These are phyloP conservation scores for Nemania sp. DNA, from an alignment of 2,329 filamentous ascomycete species.

Conservation along the genomic window DNA sequence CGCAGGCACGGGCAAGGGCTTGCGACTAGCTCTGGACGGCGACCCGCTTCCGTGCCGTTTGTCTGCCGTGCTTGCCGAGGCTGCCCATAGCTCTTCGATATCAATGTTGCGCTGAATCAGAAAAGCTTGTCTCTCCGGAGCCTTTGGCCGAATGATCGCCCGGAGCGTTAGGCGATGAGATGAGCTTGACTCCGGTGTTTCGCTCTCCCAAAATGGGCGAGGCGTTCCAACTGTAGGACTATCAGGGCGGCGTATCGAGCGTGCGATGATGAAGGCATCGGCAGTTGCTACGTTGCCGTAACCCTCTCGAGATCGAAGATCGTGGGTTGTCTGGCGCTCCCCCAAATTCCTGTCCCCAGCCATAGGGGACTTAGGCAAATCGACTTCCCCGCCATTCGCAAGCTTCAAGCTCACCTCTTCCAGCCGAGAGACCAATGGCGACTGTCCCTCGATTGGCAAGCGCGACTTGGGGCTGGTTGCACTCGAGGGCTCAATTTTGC, in stretches of 20 bases:
- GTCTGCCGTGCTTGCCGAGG: constrained; percentile 37
- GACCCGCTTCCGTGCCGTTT: not conserved
- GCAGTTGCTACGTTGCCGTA: constrained; percentile 47
- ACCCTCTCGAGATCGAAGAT: constrained; percentile 31
- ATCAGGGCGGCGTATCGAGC: constrained; percentile 44
- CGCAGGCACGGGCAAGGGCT: constrained; percentile 17
- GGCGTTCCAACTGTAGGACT: constrained; percentile 20
- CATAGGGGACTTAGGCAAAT: not conserved
- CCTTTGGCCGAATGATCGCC: constrained; percentile 48
- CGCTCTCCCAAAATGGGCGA: not conserved
- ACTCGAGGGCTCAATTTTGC: constrained; percentile 29
- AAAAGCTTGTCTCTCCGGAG: constrained; percentile 48
- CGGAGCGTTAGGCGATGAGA: constrained; percentile 43
- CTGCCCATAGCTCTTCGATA: constrained; percentile 49
- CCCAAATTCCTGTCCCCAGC: not conserved
- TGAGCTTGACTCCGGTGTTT: not conserved
- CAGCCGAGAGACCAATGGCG: constrained; percentile 32
- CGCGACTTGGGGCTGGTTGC: constrained; percentile 29
- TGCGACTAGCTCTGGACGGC: constrained; percentile 11
- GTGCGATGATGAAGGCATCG: constrained; percentile 50
- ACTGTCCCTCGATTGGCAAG: constrained; percentile 39
- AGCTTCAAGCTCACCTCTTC: constrained; percentile 35
- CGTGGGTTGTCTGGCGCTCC: constrained; percentile 36
- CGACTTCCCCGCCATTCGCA: not conserved
- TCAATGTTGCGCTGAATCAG: constrained; percentile 55